phyloP scores from a whole-genome alignment of 495 filamentous ascomycete species.

The Penicillium tannophilum region DNA sequence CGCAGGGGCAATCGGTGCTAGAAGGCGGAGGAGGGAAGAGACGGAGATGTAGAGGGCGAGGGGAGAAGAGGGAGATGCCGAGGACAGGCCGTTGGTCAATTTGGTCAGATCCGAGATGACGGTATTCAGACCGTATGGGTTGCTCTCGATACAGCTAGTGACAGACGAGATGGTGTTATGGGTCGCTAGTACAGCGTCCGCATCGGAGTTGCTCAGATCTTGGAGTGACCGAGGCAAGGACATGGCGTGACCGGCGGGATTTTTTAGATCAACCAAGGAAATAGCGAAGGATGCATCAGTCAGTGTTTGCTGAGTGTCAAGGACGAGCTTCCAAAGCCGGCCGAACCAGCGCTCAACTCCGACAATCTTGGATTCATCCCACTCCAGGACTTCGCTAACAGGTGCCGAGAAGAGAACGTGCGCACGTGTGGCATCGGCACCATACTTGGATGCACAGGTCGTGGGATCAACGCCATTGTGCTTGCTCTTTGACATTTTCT shows the following conservation, averaged over 20 bases:
- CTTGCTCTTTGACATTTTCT: constrained; percentile 98
- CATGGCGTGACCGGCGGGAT: constrained; percentile 23
- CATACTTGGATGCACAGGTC: constrained; percentile 67
- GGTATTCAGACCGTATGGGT: constrained; percentile 74
- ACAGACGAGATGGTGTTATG: constrained; percentile 70
- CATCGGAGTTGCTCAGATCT: constrained; percentile 50
- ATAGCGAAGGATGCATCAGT: constrained; percentile 25
- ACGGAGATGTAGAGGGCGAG: constrained; percentile 38
- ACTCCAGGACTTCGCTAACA: constrained; percentile 78
- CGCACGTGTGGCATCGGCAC: constrained; percentile 81
- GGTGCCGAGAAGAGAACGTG: constrained; percentile 89
- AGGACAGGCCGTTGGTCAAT: constrained; percentile 67
- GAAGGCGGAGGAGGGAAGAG: constrained; percentile 63
- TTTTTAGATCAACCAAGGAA: constrained; percentile 18
- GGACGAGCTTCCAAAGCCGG: constrained; percentile 62
- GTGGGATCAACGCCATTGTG: constrained; percentile 89
- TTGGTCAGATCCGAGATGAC: constrained; percentile 78
- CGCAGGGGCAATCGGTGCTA: constrained; percentile 76
- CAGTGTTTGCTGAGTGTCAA: constrained; percentile 34
- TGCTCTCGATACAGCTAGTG: constrained; percentile 66
- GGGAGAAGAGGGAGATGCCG: constrained; percentile 35
- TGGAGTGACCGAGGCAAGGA: constrained; percentile 33
- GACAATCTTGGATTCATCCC: constrained; percentile 82
- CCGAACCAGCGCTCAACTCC: constrained; percentile 80
- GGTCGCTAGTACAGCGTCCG: constrained; percentile 60